These are phyloP conservation scores for Annulohypoxylon nitens DNA, from an alignment of 495 filamentous ascomycete genomes.

Conservation along the genomic window DNA sequence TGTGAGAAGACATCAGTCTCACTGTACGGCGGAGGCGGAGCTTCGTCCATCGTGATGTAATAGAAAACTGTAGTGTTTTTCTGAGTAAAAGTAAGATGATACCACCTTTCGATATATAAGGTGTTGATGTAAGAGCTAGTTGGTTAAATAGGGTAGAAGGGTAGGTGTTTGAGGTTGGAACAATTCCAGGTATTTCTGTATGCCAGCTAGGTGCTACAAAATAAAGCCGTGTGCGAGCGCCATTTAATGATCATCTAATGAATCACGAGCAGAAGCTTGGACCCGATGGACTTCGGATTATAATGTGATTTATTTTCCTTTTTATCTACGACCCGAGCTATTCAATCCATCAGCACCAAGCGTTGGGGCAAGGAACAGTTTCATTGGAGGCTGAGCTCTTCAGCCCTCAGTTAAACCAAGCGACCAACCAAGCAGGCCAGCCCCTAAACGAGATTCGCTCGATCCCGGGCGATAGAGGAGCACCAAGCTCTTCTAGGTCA, in stretches of 20 bases:
- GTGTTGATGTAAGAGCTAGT: background rate
- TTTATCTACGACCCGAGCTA: slow-evolving; percentile 24
- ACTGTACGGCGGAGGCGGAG: slow-evolving; percentile 63
- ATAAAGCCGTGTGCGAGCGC: background rate
- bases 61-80: slow-evolving; percentile 14
- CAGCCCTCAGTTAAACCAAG: slow-evolving; percentile 35
- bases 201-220: background rate
- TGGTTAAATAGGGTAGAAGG: background rate
- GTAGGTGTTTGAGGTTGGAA: background rate
- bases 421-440: slow-evolving; percentile 11
- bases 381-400: slow-evolving; percentile 39
- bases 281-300: slow-evolving; percentile 24
- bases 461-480: slow-evolving; percentile 24
- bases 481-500: slow-evolving; percentile 39
- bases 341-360: slow-evolving; percentile 21
- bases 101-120: background rate
- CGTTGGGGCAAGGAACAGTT: slow-evolving; percentile 14
- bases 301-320: background rate
- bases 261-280: slow-evolving; percentile 15
- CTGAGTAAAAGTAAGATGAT: slow-evolving; percentile 14
- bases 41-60: slow-evolving; percentile 49
- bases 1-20: slow-evolving; percentile 63
- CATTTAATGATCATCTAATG: background rate
- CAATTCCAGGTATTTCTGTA: background rate
- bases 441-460: slow-evolving; percentile 37